These are phyloP conservation scores for Trichoderma brevicompactum DNA, from an alignment of 2,329 filamentous ascomycete genomes.

Conservation along the genomic window DNA sequence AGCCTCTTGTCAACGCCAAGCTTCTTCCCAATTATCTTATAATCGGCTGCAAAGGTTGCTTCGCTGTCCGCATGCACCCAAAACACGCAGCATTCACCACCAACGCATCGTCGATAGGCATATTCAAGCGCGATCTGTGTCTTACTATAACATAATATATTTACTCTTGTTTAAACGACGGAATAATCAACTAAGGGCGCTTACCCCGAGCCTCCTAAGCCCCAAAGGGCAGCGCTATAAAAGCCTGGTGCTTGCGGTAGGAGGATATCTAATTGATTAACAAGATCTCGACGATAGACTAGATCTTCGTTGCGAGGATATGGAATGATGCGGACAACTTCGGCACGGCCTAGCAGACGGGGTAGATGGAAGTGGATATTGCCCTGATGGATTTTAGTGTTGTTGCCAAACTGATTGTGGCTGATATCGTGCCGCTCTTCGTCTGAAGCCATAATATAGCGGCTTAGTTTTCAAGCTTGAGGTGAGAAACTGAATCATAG, in stretches of 20 bases:
- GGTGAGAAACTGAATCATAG: no score
- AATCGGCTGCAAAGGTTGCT: slow-evolving; percentile 40
- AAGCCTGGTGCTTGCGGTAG: background rate
- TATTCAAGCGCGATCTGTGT: slow-evolving; percentile 46
- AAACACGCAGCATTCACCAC: slow-evolving; percentile 40
- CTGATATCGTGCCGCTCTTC: background rate
- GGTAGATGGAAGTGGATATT: slow-evolving; percentile 13
- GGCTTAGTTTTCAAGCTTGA: no score
- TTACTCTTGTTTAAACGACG: no score
- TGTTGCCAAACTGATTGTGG: background rate
- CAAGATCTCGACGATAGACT: slow-evolving; percentile 18
- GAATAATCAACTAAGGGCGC: no score
- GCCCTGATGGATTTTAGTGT: slow-evolving; percentile 17
- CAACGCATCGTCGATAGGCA: slow-evolving; percentile 36
- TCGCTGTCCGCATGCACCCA: slow-evolving; percentile 45
- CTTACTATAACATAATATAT: no score
- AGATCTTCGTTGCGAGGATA: slow-evolving; percentile 10
- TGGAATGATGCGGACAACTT: slow-evolving; percentile 11
- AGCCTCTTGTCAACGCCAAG: slow-evolving; percentile 32
- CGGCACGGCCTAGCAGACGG: background rate
- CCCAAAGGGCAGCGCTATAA: slow-evolving; percentile 11
- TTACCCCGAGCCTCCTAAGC: slow-evolving; percentile 20
- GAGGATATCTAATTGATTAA: slow-evolving; percentile 19
- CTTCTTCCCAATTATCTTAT: slow-evolving; percentile 38
- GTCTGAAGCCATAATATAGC: no score